Percentiles rank a stretch among this genome's conserved stretches.
phyloP scores from a whole-genome alignment of 2,329 filamentous ascomycete species.

The Apiospora kogelbergensis region DNA sequence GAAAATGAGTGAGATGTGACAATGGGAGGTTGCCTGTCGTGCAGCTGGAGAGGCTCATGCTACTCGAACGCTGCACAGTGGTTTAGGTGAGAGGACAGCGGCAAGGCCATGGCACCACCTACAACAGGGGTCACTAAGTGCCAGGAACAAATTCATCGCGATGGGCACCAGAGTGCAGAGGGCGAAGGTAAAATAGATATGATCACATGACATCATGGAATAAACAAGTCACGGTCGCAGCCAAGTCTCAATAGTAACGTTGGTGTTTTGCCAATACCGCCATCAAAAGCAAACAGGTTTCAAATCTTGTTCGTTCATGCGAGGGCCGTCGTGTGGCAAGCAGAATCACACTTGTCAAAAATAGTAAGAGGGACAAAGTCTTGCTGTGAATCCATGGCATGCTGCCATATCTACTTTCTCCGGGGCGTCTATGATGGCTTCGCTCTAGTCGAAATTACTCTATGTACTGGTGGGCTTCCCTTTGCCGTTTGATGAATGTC shows the following conservation, averaged over 20 bases:
- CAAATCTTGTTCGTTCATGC: background rate
- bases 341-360: background rate
- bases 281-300: background rate
- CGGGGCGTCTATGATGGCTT: background rate
- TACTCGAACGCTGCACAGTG: background rate
- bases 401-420: background rate
- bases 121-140: background rate
- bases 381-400: background rate
- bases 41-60: background rate
- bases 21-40: background rate
- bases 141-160: background rate
- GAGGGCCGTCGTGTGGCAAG: background rate
- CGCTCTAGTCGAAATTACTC: constrained; percentile 1
- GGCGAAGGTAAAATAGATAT: background rate
- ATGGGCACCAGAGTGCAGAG: background rate
- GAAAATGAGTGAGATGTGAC: background rate
- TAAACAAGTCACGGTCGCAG: background rate
- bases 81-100: background rate
- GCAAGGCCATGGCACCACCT: background rate
- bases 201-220: background rate
- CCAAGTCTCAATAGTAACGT: background rate
- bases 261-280: background rate
- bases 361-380: background rate
- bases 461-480: background rate
- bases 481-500: background rate